Base-by-base conservation (phyloP, 345 rosid species). In the Syzygium grande region DNA sequence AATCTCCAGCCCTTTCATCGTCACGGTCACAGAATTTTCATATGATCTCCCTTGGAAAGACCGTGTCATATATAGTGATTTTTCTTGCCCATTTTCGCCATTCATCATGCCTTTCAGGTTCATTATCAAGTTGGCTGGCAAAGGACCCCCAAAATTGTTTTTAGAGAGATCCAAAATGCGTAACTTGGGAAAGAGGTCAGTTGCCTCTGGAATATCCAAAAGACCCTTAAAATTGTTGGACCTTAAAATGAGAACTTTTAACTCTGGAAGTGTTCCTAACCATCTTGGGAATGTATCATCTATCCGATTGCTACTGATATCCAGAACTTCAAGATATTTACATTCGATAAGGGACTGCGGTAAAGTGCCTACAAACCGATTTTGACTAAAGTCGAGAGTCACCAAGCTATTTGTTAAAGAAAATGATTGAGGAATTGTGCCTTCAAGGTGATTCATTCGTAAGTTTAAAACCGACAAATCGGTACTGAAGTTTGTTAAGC, bases 181-280 rank as follows among this genome's bases (percentile, higher is more conserved):
- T 43, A 43, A 43, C 46, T 43, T 43, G n/a, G 80, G 0, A 41
- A 90, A 89, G 84, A 84, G 51, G 38, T 3, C 0, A 6, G 29
- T 49, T 11, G 51, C 25, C 1, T 2, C 16, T 0, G 54, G 23
- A 29, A 4, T 3, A 1, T 4, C 19, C 19, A 91, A 2, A 5
- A 16, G 11, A 41, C 93, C 91, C 27, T 90, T 77, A 1, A 93
- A 68, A 11, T 77, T 88, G 79, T 92, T 93, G 17, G 91, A 91
- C 1, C 85, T 10, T 5, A 93, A n/a, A 21, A 84, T 30, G 58
- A 92, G 93, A 49, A 89, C 90, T 85, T 90, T 85, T 3, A 91
- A 83, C 1, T 16, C 7, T 1, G 84, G 68, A 14, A 92, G 91
- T 83, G 59, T 16, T 87, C 19, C 90, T 85, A 89, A 84, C 92